Conservation (phyloP, 352 stramenopile species). For the Pythium volutum region DNA sequence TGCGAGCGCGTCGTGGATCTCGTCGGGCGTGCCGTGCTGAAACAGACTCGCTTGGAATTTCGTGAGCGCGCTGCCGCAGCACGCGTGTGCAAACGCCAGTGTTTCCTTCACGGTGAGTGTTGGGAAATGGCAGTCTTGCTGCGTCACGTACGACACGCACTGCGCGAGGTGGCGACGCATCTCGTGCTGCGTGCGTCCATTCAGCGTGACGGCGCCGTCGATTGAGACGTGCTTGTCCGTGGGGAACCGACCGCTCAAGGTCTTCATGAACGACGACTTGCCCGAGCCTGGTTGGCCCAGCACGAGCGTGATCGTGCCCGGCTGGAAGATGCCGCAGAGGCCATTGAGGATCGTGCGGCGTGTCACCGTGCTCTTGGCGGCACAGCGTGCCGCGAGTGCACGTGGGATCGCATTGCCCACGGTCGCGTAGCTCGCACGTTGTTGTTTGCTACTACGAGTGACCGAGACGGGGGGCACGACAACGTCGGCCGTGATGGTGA, state of each 20-base stretch:
- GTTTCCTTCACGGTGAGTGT: conserved; percentile 47
- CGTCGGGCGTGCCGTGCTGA: conserved; percentile 31
- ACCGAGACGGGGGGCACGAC: neutral
- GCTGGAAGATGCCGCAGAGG: conserved; percentile 38
- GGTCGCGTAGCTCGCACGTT: conserved; percentile 27
- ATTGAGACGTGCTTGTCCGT: conserved; percentile 39
- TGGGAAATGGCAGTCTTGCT: conserved; percentile 43
- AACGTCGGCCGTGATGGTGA: neutral
- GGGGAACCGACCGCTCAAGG: conserved; percentile 45
- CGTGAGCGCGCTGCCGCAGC: conserved; percentile 31
- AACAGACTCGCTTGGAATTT: conserved; percentile 20
- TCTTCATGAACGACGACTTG: conserved; percentile 55
- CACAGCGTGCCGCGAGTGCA: neutral
- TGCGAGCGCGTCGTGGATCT: conserved; percentile 36
- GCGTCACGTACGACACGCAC: conserved; percentile 45
- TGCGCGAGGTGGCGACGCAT: conserved; percentile 36
- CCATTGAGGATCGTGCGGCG: conserved; percentile 47
- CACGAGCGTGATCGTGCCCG: conserved; percentile 47
- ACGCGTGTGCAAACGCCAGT: conserved; percentile 53
- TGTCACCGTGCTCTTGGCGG: neutral
- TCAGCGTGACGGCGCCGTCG: conserved; percentile 43
- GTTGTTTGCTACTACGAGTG: neutral
- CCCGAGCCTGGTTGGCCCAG: conserved; percentile 45
- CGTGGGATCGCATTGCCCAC: conserved; percentile 47
- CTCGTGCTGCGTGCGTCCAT: conserved; percentile 29